A percentile compares a stretch with the other conserved stretches of the same genome.
Evolutionary conservation across 176 grass and related monocot genomes (phyloP).

Genomic region (Aegilops bicornis): DNA sequence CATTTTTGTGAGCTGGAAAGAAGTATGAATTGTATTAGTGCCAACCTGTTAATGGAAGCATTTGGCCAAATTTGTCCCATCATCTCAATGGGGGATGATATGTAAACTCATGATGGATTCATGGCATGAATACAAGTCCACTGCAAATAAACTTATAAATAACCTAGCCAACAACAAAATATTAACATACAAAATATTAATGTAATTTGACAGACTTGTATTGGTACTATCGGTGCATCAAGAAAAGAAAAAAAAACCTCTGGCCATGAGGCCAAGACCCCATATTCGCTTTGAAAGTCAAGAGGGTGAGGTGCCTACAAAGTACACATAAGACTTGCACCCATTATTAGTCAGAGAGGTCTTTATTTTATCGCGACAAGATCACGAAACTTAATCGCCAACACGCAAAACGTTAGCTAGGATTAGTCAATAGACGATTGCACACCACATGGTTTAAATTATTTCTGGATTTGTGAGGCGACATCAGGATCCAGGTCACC

Average conservation of each 20-base stretch:
- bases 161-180: neutral
- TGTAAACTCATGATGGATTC: neutral
- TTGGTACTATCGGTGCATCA: neutral
- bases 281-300: neutral
- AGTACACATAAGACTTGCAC: neutral
- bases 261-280: neutral
- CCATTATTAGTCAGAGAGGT: neutral
- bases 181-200: no score
- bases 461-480: neutral
- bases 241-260: neutral
- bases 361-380: neutral
- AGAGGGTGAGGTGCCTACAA: neutral
- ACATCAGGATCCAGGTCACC: constrained; percentile 21
- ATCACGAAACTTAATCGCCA: neutral
- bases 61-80: neutral
- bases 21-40: neutral
- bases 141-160: no score
- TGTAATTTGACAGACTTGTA: neutral
- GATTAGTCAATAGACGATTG: neutral
- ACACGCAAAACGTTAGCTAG: constrained; percentile 23
- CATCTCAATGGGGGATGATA: neutral
- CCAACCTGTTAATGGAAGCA: neutral
- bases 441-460: neutral
- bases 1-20: neutral
- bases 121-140: no score